Percentiles rank a stretch among this genome's conserved stretches.
Evolutionary conservation across 1,284 basidiomycete species (phyloP).

Genomic region (Tausonia pullulans): DNA sequence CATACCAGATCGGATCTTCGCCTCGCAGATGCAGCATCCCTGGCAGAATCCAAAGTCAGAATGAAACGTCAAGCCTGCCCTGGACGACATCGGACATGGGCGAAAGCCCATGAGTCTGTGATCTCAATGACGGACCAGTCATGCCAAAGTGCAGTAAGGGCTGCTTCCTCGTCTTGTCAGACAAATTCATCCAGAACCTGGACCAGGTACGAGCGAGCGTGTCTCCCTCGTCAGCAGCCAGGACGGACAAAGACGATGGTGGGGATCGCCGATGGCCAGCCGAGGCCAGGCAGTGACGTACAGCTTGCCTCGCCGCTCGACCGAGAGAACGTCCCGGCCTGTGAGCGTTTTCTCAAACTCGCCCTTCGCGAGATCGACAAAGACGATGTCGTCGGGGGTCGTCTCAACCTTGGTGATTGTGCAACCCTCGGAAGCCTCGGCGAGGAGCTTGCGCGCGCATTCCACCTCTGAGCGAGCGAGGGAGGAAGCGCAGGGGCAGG

Average conservation of each 20-base stretch:
- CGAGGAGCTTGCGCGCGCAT: slow-evolving; percentile 51
- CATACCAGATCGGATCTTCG: too few relatives aligned
- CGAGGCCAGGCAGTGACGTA: slow-evolving; percentile 20
- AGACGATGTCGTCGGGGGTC: slow-evolving; percentile 58
- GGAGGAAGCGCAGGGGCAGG: not conserved
- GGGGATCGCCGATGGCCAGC: not conserved
- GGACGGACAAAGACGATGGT: not conserved
- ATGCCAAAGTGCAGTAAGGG: slow-evolving; percentile 73
- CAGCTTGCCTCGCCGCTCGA: slow-evolving; percentile 62
- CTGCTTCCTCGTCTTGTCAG: slow-evolving; percentile 45
- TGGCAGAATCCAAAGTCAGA: not conserved
- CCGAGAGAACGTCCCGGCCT: slow-evolving; percentile 49
- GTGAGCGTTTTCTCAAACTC: slow-evolving; percentile 54
- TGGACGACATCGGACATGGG: slow-evolving; percentile 38
- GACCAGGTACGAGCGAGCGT: not conserved
- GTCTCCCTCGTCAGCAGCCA: not conserved
- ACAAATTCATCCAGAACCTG: slow-evolving; percentile 58
- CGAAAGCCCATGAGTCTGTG: too few relatives aligned
- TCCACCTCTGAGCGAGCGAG: slow-evolving; percentile 49
- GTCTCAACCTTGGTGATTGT: slow-evolving; percentile 50
- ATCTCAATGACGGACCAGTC: slow-evolving; percentile 46
- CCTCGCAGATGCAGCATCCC: not conserved
- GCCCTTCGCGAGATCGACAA: slow-evolving; percentile 45
- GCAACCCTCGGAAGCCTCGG: slow-evolving; percentile 47
- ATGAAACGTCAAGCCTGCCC: not conserved